Base-by-base conservation (phyloP, 371 early-diverging fungal genomes). In the Mycotypha africana region DNA sequence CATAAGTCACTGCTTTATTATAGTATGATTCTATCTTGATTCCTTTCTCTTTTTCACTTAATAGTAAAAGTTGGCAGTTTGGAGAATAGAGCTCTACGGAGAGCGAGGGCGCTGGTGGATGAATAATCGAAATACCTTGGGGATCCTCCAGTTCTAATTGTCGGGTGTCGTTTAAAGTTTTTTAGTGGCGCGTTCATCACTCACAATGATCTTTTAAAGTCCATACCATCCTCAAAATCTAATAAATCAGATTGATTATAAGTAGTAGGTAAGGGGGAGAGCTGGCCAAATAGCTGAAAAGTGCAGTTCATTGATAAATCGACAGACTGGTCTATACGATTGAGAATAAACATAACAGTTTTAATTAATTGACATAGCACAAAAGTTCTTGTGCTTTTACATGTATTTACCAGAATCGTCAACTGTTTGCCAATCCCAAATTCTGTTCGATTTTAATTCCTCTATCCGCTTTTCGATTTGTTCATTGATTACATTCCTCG, bases 211-310 rank as follows among this genome's bases (percentile, higher is more conserved):
- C n/a, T n/a, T n/a, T n/a, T n/a, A n/a, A n/a, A n/a, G n/a, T n/a
- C n/a, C n/a, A 7, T 46, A 78, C 81, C 78, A 59, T 62, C 56
- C 60, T 83, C 83, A 38, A 74, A 67, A 22, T 81, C 83, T 5
- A 71, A 51, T 22, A 83, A 50, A 1, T 76, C 67, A 1, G 62
- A 51, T 17, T 60, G 49, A 20, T 66, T 70, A 26, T 78, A 59
- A 22, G 58, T 47, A 10, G 59, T 45, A 30, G 71, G 54, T 2
- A 76, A 69, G 10, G 79, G 76, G 20, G 65, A 62, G 0, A 86
- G 66, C 25, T 81, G 83, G 45, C 70, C 58, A 51, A 67, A 80
- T 24, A 84, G 56, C 38, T 83, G 78, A 42, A 79, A 84, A 9
- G 60, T 52, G 45, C 86, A 86, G 21, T 51, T 59, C 31, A 74